These are phyloP conservation scores for Aurantiochytrium sp. DNA, from an alignment of 108 stramenopile species.

Conservation along the genomic window DNA sequence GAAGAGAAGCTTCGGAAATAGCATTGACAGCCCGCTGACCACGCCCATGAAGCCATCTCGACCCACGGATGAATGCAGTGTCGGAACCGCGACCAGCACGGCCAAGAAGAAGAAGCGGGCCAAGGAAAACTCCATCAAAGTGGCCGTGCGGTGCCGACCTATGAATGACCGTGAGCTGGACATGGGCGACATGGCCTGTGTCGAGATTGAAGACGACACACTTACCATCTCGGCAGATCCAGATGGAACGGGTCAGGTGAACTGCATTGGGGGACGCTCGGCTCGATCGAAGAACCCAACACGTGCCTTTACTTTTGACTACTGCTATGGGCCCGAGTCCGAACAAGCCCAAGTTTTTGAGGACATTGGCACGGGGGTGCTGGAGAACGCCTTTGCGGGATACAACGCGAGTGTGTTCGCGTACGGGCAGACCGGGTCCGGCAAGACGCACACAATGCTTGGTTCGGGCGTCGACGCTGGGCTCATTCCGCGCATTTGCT, in stretches of 20 bases:
- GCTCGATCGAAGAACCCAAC: background rate
- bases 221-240: background rate
- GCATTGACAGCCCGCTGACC: too few relatives aligned
- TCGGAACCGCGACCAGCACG: background rate
- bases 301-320: background rate
- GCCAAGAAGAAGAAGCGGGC: background rate
- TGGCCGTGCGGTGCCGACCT: background rate
- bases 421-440: slow-evolving; percentile 31
- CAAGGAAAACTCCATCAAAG: background rate
- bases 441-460: slow-evolving; percentile 34
- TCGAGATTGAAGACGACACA: background rate
- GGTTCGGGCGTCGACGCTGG: background rate
- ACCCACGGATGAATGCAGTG: too few relatives aligned
- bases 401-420: slow-evolving; percentile 28
- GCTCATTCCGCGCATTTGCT: slow-evolving; percentile 13
- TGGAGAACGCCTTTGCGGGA: background rate
- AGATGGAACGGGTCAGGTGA: background rate
- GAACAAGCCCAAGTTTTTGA: background rate
- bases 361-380: background rate
- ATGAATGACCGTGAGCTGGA: background rate
- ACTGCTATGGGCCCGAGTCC: background rate
- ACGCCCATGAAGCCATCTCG: too few relatives aligned
- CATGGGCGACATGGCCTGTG: background rate
- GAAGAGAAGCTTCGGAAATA: too few relatives aligned
- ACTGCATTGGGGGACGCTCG: background rate